These are phyloP conservation scores for Ceratocystis harringtonii DNA, from an alignment of 2,329 filamentous ascomycete genomes.

Conservation along the genomic window DNA sequence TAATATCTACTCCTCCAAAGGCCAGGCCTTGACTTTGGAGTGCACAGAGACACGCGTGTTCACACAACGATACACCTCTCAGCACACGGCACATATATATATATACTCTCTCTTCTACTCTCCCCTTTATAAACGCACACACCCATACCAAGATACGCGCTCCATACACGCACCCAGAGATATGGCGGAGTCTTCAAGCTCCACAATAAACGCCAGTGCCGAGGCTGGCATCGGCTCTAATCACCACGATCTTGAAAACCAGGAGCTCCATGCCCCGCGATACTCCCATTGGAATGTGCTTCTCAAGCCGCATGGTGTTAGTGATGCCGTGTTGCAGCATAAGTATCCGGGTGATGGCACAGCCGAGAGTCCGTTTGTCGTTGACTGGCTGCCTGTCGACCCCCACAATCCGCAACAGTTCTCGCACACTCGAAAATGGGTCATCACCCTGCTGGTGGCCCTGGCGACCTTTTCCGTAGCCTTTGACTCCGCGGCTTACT, in stretches of 20 bases:
- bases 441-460: constrained; percentile 43
- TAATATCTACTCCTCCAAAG: too few relatives aligned
- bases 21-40: too few relatives aligned
- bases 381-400: constrained; percentile 53
- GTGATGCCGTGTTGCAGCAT: constrained; percentile 39
- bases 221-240: constrained; percentile 23
- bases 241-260: constrained; percentile 29
- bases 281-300: constrained; percentile 38
- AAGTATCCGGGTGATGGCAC: constrained; percentile 48
- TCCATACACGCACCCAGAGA: not conserved
- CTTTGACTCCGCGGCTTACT: constrained; percentile 55
- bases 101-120: too few relatives aligned
- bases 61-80: too few relatives aligned
- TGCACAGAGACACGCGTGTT: too few relatives aligned
- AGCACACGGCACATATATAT: too few relatives aligned
- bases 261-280: constrained; percentile 22
- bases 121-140: too few relatives aligned
- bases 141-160: too few relatives aligned
- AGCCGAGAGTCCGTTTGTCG: constrained; percentile 48
- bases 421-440: constrained; percentile 45
- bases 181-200: constrained; percentile 14
- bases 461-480: constrained; percentile 53
- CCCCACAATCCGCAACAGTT: constrained; percentile 52
- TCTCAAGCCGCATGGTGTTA: constrained; percentile 42
- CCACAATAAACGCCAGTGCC: constrained; percentile 19